Base-by-base conservation (phyloP, 352 stramenopile genomes). In the Globisporangium irregulare region DNA sequence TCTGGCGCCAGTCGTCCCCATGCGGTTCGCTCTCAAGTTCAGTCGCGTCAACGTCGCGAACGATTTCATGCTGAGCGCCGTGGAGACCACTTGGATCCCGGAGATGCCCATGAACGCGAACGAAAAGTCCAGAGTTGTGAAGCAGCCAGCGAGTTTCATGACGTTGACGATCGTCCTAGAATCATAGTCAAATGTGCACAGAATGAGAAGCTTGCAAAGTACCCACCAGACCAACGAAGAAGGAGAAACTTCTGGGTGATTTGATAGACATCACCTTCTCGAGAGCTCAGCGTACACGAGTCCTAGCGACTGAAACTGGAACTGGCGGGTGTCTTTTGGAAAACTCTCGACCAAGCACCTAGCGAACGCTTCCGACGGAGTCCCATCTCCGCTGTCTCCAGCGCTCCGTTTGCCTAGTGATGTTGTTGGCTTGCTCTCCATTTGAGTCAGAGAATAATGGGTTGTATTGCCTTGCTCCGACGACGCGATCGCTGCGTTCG, bases 101-200 rank as follows among this genome's bases (percentile, higher is more conserved):
- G 69, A 57, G 56, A 79, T 78, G 12, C 76, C 74, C 29, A 77
- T 71, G 51, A 81, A 78, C 18, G 73, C 74, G 53, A 80, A 82
- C n/a, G 78, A 80, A 15, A 86, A 64, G 34, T 85, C 78, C 29
- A 85, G 38, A 18, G 38, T 38, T 18, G 60, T 67, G 3, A 81
- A 51, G 0, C 71, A 57, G 27, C 75, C 73, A 0, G 63, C 66
- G 41, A 76, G 58, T 60, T 75, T 78, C 63, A 81, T 77, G 9
- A 69, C 60, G 22, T 78, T 63, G 27, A 84, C 66, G 54, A 73
- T 12, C 34, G 9, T 15, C 34, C 34, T 41, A 14, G 34, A 12
- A 41, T 14, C 34, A 41, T 41, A 41, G 12, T 41, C 34, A 41
- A 14, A 41, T 10, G 34, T 41, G 12, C 34, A 41, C 34, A 41